A percentile compares a stretch with the other conserved stretches of the same genome.
Evolutionary conservation across 495 filamentous ascomycete genomes (phyloP).

Genomic region (Tuber indicum): DNA sequence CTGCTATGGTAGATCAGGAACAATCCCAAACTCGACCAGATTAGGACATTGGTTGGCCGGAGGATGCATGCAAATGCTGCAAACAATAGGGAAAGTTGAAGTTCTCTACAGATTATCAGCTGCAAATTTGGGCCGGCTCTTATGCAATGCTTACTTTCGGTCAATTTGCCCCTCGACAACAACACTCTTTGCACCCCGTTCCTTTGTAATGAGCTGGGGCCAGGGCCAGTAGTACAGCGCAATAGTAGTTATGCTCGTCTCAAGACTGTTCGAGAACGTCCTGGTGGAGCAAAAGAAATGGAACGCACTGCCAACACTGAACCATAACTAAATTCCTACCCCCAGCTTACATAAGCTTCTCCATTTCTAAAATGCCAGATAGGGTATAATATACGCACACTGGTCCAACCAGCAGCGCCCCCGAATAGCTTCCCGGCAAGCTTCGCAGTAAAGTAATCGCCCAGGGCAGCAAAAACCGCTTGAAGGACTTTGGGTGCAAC

Average conservation of each 20-base stretch:
- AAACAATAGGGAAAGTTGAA: slow-evolving; percentile 63
- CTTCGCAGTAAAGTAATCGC: slow-evolving; percentile 87
- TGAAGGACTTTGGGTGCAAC: slow-evolving; percentile 69
- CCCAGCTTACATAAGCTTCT: background rate
- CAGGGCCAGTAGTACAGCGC: slow-evolving; percentile 86
- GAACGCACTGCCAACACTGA: slow-evolving; percentile 81
- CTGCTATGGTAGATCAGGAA: slow-evolving; percentile 47
- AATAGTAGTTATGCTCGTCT: slow-evolving; percentile 75
- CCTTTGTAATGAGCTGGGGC: slow-evolving; percentile 43
- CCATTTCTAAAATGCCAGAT: background rate
- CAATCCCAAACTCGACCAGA: slow-evolving; percentile 62
- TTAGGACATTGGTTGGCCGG: slow-evolving; percentile 80
- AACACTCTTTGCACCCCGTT: slow-evolving; percentile 5
- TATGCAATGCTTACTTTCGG: slow-evolving; percentile 17
- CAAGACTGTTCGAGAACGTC: slow-evolving; percentile 87
- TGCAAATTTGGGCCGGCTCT: background rate
- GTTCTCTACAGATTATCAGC: slow-evolving; percentile 22
- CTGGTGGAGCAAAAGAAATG: slow-evolving; percentile 94
- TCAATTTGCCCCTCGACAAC: slow-evolving; percentile 12
- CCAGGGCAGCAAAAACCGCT: slow-evolving; percentile 65
- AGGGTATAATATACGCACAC: slow-evolving; percentile 22
- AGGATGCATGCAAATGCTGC: slow-evolving; percentile 80
- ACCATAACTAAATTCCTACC: slow-evolving; percentile 49
- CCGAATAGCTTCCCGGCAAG: slow-evolving; percentile 70
- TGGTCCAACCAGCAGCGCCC: slow-evolving; percentile 43